Evolutionary conservation across 1,284 basidiomycete genomes (phyloP).

Genomic region (Wolfiporia cocos): DNA sequence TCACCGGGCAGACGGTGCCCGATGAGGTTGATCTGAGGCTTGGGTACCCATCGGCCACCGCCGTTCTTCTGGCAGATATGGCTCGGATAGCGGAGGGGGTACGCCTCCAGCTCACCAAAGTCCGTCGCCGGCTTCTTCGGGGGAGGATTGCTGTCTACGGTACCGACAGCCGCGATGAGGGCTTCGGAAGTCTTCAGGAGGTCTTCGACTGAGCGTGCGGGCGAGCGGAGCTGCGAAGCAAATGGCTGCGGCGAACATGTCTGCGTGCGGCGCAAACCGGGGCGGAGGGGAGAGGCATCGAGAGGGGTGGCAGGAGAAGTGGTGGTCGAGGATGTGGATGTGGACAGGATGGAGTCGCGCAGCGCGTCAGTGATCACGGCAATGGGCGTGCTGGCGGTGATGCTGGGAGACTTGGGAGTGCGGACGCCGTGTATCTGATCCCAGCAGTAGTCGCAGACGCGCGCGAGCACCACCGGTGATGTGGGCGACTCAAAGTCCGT

Average conservation of each 20-base stretch:
- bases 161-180: slow-evolving; percentile 38
- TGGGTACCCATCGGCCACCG: slow-evolving; percentile 71
- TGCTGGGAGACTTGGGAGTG: slow-evolving; percentile 28
- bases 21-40: slow-evolving; percentile 33
- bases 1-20: slow-evolving; percentile 53
- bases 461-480: slow-evolving; percentile 43
- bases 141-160: slow-evolving; percentile 16
- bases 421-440: slow-evolving; percentile 56
- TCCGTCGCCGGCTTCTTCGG: not conserved
- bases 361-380: slow-evolving; percentile 29
- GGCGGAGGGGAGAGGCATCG: slow-evolving; percentile 23
- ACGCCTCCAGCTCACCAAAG: slow-evolving; percentile 55
- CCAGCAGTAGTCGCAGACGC: slow-evolving; percentile 71
- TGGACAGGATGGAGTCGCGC: slow-evolving; percentile 22
- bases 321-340: slow-evolving; percentile 28
- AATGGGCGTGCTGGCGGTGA: slow-evolving; percentile 32
- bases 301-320: slow-evolving; percentile 32
- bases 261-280: slow-evolving; percentile 15
- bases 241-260: slow-evolving; percentile 23
- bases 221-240: slow-evolving; percentile 26
- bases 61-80: slow-evolving; percentile 68
- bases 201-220: slow-evolving; percentile 27
- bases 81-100: slow-evolving; percentile 59
- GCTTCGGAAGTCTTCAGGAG: slow-evolving; percentile 26
- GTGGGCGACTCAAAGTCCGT: slow-evolving; percentile 44